Evolutionary conservation across 495 filamentous ascomycete species (phyloP).

Genomic region (Gamarada debralockiae): DNA sequence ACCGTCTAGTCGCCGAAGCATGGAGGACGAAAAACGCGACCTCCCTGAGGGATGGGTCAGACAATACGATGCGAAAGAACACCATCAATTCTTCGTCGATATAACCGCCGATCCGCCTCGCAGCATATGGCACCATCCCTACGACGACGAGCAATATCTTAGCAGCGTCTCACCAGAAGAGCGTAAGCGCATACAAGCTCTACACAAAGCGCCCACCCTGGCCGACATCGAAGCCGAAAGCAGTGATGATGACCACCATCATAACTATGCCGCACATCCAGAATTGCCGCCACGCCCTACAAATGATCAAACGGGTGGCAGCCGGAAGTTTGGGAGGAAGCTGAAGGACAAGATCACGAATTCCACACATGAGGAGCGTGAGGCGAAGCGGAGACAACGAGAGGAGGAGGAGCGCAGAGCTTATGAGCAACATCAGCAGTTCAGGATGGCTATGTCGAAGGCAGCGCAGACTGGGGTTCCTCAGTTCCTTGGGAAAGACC

Average conservation of each 20-base stretch:
- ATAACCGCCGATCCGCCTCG: constrained; percentile 40
- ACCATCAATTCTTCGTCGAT: constrained; percentile 51
- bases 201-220: constrained; percentile 30
- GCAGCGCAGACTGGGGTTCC: constrained; percentile 41
- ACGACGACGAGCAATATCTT: constrained; percentile 45
- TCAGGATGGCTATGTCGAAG: constrained; percentile 35
- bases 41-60: constrained; percentile 42
- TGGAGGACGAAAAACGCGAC: constrained; percentile 45
- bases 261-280: neutral
- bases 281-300: constrained; percentile 4
- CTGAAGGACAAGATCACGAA: constrained; percentile 45
- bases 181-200: constrained; percentile 30
- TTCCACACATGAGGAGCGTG: constrained; percentile 42
- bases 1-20: constrained; percentile 34
- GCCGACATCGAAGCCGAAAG: constrained; percentile 37
- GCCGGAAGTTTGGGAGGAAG: constrained; percentile 37
- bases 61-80: constrained; percentile 36
- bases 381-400: constrained; percentile 30
- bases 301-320: constrained; percentile 16
- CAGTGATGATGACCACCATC: constrained; percentile 37
- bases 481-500: constrained; percentile 41
- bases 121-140: constrained; percentile 48
- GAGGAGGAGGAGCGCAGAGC: constrained; percentile 33
- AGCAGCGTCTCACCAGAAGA: constrained; percentile 32
- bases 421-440: constrained; percentile 34